Evolutionary conservation across 148 eudicot species (phyloP).

Genomic region (Drosera capensis): DNA sequence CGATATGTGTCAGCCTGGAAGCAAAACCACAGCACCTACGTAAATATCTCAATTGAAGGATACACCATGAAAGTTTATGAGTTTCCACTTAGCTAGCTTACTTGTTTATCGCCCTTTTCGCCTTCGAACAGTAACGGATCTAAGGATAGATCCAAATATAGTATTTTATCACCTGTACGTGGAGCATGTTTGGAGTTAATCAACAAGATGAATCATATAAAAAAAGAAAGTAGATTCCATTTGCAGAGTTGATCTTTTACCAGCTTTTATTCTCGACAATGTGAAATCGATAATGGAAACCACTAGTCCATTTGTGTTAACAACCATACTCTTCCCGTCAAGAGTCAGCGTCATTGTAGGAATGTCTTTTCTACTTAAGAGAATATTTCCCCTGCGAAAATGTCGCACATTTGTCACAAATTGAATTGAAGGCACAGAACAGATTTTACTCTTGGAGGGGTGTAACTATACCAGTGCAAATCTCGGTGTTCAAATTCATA

Average conservation of each 20-base stretch:
- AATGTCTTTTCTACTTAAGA: slow-evolving; percentile 54
- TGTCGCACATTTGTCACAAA: not conserved
- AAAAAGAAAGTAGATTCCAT: too few species aligned
- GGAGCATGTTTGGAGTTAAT: slow-evolving; percentile 6
- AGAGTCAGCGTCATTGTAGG: slow-evolving; percentile 38
- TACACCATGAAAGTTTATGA: not conserved
- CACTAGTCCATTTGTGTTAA: slow-evolving; percentile 51
- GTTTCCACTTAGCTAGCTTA: slow-evolving; percentile 16
- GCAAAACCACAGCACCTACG: slow-evolving; percentile 4
- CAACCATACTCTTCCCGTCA: slow-evolving; percentile 38
- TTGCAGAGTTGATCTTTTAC: too few species aligned
- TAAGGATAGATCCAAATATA: slow-evolving; percentile 68
- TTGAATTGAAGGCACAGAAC: not conserved
- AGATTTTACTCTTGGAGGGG: not conserved
- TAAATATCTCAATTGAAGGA: slow-evolving; percentile 1
- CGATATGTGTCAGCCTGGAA: slow-evolving; percentile 87
- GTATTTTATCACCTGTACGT: slow-evolving; percentile 63
- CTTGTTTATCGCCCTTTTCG: slow-evolving; percentile 85
- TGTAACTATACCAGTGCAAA: slow-evolving; percentile 59
- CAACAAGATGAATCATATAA: too few species aligned
- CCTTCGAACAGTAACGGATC: slow-evolving; percentile 94
- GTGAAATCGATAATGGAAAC: slow-evolving; percentile 89
- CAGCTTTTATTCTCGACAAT: slow-evolving; percentile 86
- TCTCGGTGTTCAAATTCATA: slow-evolving; percentile 96
- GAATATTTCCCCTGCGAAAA: slow-evolving; percentile 73